These are phyloP conservation scores for Niveomyces coronatus DNA, from an alignment of 2,329 filamentous ascomycete genomes.

Conservation along the genomic window DNA sequence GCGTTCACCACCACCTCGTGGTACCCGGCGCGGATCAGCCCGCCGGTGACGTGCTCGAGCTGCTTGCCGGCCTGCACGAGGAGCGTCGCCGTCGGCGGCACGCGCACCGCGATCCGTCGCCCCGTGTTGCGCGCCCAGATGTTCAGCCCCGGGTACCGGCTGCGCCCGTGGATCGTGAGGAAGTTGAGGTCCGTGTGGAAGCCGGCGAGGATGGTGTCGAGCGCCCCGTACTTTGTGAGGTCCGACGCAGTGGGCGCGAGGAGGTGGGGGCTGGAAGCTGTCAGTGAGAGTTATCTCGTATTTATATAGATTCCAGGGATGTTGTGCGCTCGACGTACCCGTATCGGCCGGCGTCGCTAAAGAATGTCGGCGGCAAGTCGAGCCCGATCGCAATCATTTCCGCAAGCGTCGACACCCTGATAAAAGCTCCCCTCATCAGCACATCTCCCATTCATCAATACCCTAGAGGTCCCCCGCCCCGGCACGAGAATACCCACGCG, in stretches of 20 bases:
- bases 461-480: no score
- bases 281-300: background rate
- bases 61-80: constrained; percentile 54
- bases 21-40: constrained; percentile 50
- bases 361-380: constrained; percentile 40
- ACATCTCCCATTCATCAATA: no score
- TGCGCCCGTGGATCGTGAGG: constrained; percentile 53
- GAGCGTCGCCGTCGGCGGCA: constrained; percentile 45
- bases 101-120: constrained; percentile 46
- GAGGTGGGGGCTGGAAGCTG: constrained; percentile 40
- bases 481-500: no score
- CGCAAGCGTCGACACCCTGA: constrained; percentile 43
- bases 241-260: constrained; percentile 52
- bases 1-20: constrained; percentile 52
- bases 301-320: no score
- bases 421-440: background rate
- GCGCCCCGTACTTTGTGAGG: constrained; percentile 39
- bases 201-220: constrained; percentile 50
- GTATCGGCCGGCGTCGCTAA: constrained; percentile 44
- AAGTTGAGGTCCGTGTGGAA: constrained; percentile 58
- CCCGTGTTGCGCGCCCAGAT: constrained; percentile 56
- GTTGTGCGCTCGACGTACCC: constrained; percentile 28
- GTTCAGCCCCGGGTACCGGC: constrained; percentile 50
- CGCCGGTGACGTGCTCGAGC: constrained; percentile 50
- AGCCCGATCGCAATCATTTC: constrained; percentile 50